Base-by-base conservation (phyloP, 2,329 filamentous ascomycete genomes). In the Colletotrichum caudatum region DNA sequence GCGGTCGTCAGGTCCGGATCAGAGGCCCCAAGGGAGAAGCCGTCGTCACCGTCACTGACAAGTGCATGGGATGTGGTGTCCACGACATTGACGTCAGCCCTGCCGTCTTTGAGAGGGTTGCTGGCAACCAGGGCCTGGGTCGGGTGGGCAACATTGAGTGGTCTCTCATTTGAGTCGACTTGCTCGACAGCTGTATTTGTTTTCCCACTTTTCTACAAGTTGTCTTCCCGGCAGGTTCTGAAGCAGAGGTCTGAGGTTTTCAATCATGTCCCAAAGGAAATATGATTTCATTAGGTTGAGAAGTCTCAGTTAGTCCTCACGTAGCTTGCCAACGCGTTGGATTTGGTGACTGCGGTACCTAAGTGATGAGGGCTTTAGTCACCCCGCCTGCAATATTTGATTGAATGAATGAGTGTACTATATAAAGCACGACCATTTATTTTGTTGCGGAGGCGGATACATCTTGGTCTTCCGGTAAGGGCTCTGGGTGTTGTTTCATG, bases 41-140 rank as follows among this genome's bases (percentile, higher is more conserved):
- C 44, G 20, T 51, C 6, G 71, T 59, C 23, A 71, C 35, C 1
- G 62, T 74, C 3, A 48, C 57, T 2, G 73, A 74, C 57, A 74
- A 73, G 57, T 73, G 73, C 64, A 73, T 68, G 60, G 60, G 66
- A 1, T 74, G 73, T 29, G 56, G 11, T 1, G 33, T 7, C 1
- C 23, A 54, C 12, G 50, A 71, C 46, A 51, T 74, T 1, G 73
- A 73, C 18, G 71, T 71, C 39, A 71, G 59, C 29, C 63, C 64
- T 26, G 48, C 62, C 3, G 46, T 73, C 7, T 74, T 74, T 46
- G 56, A 26, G 11, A 29, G 8, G 2, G 61, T 73, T 2, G 41
- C 63, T 44, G 70, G 64, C 7, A 48, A 60, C 44, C 67, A 71
- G 23, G 64, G 57, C 8, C 33, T 39, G 2, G 71, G 73, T 18